Evolutionary conservation across 1,139 yeast species (phyloP).

Genomic region (Kodamaea ohmeri): DNA sequence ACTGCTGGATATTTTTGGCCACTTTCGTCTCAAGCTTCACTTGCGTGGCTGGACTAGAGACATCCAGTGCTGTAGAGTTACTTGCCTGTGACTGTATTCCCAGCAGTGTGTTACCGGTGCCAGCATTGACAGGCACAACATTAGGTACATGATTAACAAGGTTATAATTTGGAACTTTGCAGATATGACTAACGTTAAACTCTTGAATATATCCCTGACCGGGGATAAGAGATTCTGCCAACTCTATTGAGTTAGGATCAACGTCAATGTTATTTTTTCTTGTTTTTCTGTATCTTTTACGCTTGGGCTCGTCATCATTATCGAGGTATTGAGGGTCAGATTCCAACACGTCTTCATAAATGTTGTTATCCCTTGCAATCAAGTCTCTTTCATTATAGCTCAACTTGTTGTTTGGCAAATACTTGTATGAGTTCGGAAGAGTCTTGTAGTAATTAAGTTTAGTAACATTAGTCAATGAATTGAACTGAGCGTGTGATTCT

Average conservation of each 20-base stretch:
- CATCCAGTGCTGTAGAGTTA: not conserved
- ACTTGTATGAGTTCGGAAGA: constrained; percentile 20
- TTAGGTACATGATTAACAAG: constrained; percentile 22
- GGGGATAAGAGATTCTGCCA: constrained; percentile 41
- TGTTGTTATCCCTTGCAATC: constrained; percentile 30
- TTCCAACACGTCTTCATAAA: constrained; percentile 23
- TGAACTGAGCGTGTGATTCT: constrained; percentile 36
- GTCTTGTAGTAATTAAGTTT: constrained; percentile 39
- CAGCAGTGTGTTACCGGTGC: constrained; percentile 13
- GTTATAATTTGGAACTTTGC: constrained; percentile 46
- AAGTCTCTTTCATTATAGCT: constrained; percentile 32
- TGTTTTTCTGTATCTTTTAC: constrained; percentile 22
- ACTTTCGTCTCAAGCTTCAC: constrained; percentile 19
- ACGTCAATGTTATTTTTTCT: constrained; percentile 33
- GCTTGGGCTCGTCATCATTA: constrained; percentile 9
- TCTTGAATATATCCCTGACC: constrained; percentile 49
- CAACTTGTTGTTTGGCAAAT: constrained; percentile 30
- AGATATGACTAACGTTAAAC: constrained; percentile 39
- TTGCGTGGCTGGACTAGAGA: not conserved
- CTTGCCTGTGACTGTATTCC: constrained; percentile 2
- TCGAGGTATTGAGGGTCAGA: constrained; percentile 9
- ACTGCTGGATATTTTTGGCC: constrained; percentile 37
- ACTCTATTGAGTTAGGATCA: constrained; percentile 42
- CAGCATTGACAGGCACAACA: constrained; percentile 11
- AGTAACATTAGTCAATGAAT: constrained; percentile 32